Conservation (phyloP, 177 flowering plant genomes). For the Telopea speciosissima region DNA sequence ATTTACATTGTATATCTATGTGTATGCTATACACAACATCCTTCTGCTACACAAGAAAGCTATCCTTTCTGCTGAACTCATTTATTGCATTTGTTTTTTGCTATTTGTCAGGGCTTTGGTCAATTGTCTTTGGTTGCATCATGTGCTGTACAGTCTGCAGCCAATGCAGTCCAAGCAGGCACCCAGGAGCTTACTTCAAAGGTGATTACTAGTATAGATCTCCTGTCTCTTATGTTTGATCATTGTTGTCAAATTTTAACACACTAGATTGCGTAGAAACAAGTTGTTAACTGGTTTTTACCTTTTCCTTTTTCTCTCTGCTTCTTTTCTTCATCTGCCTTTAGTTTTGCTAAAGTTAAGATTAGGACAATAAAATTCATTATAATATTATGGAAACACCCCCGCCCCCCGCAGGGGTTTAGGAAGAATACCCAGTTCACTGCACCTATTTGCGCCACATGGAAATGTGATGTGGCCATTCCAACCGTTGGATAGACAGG, state of each 20-base stretch:
- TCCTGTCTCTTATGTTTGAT: background rate
- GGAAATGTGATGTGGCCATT: too few relatives aligned
- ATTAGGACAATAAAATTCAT: background rate
- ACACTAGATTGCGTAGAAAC: background rate
- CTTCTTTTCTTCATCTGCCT: background rate
- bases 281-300: background rate
- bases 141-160: slow-evolving; percentile 35
- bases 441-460: too few relatives aligned
- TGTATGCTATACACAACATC: too few relatives aligned
- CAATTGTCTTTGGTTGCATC: slow-evolving; percentile 30
- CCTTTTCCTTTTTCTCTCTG: too few relatives aligned
- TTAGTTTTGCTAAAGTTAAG: background rate
- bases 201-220: slow-evolving; percentile 13
- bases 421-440: too few relatives aligned
- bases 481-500: too few relatives aligned
- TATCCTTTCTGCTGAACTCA: background rate
- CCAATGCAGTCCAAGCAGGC: slow-evolving; percentile 32
- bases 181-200: slow-evolving; percentile 28
- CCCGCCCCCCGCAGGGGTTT: too few relatives aligned
- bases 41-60: too few relatives aligned
- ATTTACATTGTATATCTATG: too few relatives aligned
- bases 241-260: background rate
- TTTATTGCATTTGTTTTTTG: background rate
- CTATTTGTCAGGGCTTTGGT: slow-evolving; percentile 25
- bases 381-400: too few relatives aligned